Conservation (phyloP, 2,329 filamentous ascomycete species). For the Pyricularia grisea region DNA sequence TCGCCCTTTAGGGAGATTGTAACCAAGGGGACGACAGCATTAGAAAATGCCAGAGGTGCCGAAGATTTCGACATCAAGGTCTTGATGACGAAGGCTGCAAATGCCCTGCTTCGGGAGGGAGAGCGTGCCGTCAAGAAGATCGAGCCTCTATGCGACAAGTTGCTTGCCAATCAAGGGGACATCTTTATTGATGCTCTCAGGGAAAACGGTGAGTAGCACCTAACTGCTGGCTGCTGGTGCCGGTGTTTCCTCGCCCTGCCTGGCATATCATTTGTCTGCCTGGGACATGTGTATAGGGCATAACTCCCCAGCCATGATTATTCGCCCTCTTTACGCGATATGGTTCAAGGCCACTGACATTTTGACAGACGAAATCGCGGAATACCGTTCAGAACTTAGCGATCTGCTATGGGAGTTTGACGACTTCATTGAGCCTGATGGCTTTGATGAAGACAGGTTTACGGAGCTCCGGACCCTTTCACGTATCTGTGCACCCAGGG, state of each 20-base stretch:
- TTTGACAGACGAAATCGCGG: conserved; percentile 36
- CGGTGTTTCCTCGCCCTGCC: neutral
- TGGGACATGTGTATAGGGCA: neutral
- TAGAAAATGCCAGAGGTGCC: conserved; percentile 32
- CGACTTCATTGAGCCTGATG: conserved; percentile 38
- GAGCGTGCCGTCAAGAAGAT: conserved; percentile 32
- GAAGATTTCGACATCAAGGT: conserved; percentile 10
- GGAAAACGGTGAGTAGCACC: conserved; percentile 36
- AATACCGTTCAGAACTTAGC: conserved; percentile 35
- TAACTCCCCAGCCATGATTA: neutral
- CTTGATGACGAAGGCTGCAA: conserved; percentile 39
- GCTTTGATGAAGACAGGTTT: conserved; percentile 42
- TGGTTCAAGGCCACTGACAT: neutral
- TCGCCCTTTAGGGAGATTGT: conserved; percentile 43
- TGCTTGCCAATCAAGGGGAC: conserved; percentile 36
- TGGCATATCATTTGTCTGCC: neutral
- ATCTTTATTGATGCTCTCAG: conserved; percentile 42
- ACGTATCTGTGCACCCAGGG: conserved; percentile 36
- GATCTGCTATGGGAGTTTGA: conserved; percentile 48
- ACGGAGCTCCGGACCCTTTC: conserved; percentile 36
- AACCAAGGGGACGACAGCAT: conserved; percentile 36
- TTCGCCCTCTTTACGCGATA: neutral
- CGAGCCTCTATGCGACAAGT: conserved; percentile 39
- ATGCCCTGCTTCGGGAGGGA: conserved; percentile 24
- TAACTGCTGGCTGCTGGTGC: neutral